Evolutionary conservation across 176 grass and related monocot genomes (phyloP), one percentile per base, ranked within the genome.

Genomic region (Carex scoparia): DNA sequence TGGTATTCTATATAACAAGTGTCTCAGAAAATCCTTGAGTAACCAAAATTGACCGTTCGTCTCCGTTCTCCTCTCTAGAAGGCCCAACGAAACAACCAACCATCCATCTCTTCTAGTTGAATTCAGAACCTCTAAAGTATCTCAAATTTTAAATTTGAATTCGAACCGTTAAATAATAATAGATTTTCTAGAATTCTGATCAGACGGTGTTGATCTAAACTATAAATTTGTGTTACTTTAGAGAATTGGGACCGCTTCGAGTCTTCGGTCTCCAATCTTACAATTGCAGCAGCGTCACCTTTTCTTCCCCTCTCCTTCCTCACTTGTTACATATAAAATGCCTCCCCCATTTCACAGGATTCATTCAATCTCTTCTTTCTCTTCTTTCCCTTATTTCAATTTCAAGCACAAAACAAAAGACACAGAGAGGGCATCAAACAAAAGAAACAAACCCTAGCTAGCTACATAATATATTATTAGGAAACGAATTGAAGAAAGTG

Each of bases 221-320:
- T 49, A 8, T 10, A 49, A 1, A 10, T 49, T 49, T 10, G 8
- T 1, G 46, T 49, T 49, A 49, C 46, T 49, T 49, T 49, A 49
- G 46, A 7, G 7, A 0, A 0, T 48, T 1, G 0, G 0, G 0
- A 48, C 46, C 46, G 1, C 8, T 5, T 5, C 38, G 4, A 46
- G 42, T 46, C 42, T 46, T 46, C 42, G 42, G 42, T 46, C 42
- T 46, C 42, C 1, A 49, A 49, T 0, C 48, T 10, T 10, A 49
- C 7, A 10, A 49, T 49, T 48, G 1, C 1, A 9, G 46, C 46
- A n/a, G 46, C 48, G 10, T 49, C 46, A 48, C 48, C 9, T 49
- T 49, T 10, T 49, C 1, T 10, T 49, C 10, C 9, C 8, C 9
- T 49, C 9, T 49, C 48, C 48, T 49, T 49, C 44, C 1, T 9